Evolutionary conservation across 306 rosid genomes (phyloP), one percentile per base, ranked within the genome.

Genomic region (Canavalia gladiata): DNA sequence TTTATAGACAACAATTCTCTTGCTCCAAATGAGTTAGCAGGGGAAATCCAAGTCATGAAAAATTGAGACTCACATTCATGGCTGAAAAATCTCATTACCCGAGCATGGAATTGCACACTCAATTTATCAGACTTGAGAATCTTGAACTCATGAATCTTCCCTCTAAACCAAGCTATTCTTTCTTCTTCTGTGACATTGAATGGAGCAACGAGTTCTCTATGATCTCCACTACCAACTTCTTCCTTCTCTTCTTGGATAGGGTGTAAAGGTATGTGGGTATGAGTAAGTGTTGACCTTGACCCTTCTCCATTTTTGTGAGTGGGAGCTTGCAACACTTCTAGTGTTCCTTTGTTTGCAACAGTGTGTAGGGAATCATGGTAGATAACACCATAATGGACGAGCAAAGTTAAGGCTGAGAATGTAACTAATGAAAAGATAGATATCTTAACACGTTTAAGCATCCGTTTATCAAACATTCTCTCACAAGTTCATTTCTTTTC

Each of bases 11-110:
- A 72, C 39, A 90, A 42, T 31, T 90, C 97, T 59, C 94, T 89
- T 37, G 47, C 35, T 2, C 89, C 88, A 49, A 88, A 89, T 28
- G 84, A 82, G 58, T 47, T 68, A 1, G 80, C 87, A 2, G 90
- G 91, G 0, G 87, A 86, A 79, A 89, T 83, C 97, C 96, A 91
- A 3, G 92, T 89, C 90, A 93, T 91, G 86, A 88, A 93, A 83
- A 91, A 80, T 56, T 78, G 89, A 68, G 80, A 75, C 54, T 90
- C 91, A 47, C 95, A 90, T 4, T 77, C 80, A 1, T 43, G 49
- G 71, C 78, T 68, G 65, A 88, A 82, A 62, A 90, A 86, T 70
- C 80, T 58, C 34, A 82, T 18, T 46, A 89, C 81, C 52, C 92
- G 67, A 18, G 85, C 65, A 54, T 90, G 91, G 56, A 92, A 92